Percentiles rank a stretch among this genome's conserved stretches.
Conservation (phyloP, 2,329 filamentous ascomycete genomes). For the Colletotrichum limetticola region DNA sequence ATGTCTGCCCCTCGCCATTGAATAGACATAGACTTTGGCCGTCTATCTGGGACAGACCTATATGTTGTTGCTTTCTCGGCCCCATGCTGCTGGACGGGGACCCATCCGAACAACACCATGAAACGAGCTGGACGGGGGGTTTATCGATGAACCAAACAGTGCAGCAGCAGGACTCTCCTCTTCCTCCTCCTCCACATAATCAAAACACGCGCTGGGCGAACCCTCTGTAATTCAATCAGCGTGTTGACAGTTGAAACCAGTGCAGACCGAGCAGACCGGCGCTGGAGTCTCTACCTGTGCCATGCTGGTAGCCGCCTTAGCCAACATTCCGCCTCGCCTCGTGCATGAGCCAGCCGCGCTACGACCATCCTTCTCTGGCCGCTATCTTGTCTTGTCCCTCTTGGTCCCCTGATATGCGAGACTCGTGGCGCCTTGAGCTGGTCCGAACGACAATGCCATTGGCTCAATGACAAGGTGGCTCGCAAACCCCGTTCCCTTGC, state of each 20-base stretch:
- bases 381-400: constrained; percentile 8
- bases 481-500: not conserved
- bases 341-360: constrained; percentile 16
- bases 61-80: not conserved
- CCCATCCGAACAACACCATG: constrained; percentile 1
- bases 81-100: not conserved
- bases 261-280: constrained; percentile 16
- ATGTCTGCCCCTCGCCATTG: not conserved
- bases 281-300: constrained; percentile 1
- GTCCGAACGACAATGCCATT: constrained; percentile 12
- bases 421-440: constrained; percentile 31
- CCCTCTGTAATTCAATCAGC: constrained; percentile 5
- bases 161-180: not conserved
- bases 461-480: constrained; percentile 14
- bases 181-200: not conserved
- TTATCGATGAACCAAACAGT: constrained; percentile 16
- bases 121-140: constrained; percentile 21
- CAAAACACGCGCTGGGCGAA: constrained; percentile 7
- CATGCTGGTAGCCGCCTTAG: constrained; percentile 9
- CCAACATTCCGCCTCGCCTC: constrained; percentile 8
- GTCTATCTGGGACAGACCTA: not conserved
- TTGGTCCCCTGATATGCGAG: constrained; percentile 19
- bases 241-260: constrained; percentile 31
- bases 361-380: constrained; percentile 14
- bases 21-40: not conserved